Base-by-base conservation (phyloP, 2,329 filamentous ascomycete species). In the Verticillium alfalfae region DNA sequence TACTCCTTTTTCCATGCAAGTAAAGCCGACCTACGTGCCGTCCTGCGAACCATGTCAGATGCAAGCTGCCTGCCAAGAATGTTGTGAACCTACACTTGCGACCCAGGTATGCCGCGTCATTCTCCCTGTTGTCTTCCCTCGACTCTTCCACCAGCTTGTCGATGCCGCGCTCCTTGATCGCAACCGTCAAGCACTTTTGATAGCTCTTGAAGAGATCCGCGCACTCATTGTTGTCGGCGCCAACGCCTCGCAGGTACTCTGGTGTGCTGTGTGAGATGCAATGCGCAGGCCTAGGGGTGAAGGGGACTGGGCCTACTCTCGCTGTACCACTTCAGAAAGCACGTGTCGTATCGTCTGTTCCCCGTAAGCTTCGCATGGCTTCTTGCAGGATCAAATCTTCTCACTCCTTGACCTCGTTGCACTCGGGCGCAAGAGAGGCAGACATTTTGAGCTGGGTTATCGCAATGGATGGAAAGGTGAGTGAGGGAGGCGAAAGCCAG, bases 311-410 rank as follows among this genome's bases (percentile, higher is more conserved):
- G 76, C 89, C 63, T 82, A 97, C 95, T 98, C 78, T 99, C 95
- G 73, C 93, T 97, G 76, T 99, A 99, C 95, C 95, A 99, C 78
- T 97, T 98, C 66, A 99, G 80, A 74, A 99, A 99, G 79, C 95
- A 99, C 59, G 90, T 93, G 75, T 99, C 95, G 73, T 99, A 99
- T 69, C 89, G 91, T 74, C 93, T 97, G 64, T 2, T 15, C 52
- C 52, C 52, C 6, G 49, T 64, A 61, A 69, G 59, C 39, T 26
- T 37, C 54, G 59, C 26, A 59, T 56, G 37, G 60, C 36, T 3
- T 7, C 38, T 58, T n/a, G n/a, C 39, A 22, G n/a, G 39, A 12
- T 7, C 58, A 26, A 22, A 37, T 38, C 56, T 31, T 34, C 34
- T 70, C 78, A 97, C 94, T 97, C 94, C 79, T 98, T 98, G 67